phyloP scores from a whole-genome alignment of 2,329 filamentous ascomycete species.

The Scleromitrula shiraiana region DNA sequence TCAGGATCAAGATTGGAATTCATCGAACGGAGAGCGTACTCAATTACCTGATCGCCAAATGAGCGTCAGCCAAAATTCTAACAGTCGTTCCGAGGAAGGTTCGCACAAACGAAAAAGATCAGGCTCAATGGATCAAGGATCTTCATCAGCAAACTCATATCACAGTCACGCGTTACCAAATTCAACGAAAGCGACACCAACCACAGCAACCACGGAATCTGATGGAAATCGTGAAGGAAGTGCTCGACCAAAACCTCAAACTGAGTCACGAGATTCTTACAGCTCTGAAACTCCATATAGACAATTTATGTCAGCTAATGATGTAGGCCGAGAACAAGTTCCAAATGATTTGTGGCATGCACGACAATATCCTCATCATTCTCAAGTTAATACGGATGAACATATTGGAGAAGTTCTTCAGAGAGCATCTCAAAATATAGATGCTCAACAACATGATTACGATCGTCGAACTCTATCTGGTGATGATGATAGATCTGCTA shows the following conservation, averaged over 20 bases:
- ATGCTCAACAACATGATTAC: constrained; percentile 31
- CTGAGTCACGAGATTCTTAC: constrained; percentile 31
- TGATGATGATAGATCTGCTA: constrained; percentile 31
- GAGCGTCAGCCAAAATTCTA: constrained; percentile 16
- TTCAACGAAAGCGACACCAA: constrained; percentile 29
- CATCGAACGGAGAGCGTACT: constrained; percentile 21
- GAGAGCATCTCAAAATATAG: constrained; percentile 36
- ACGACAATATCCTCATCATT: constrained; percentile 34
- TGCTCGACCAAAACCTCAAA: constrained; percentile 34
- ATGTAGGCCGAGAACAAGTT: constrained; percentile 18
- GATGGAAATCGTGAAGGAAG: constrained; percentile 29
- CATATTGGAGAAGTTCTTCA: constrained; percentile 44
- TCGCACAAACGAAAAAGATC: constrained; percentile 65
- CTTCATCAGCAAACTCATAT: constrained; percentile 30
- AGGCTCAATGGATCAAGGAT: constrained; percentile 44
- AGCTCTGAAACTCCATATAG: constrained; percentile 21
- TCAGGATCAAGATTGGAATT: constrained; percentile 27
- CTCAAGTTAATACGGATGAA: constrained; percentile 40
- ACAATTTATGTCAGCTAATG: constrained; percentile 17
- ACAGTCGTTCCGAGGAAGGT: constrained; percentile 30
- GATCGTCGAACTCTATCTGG: constrained; percentile 31
- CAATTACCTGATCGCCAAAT: constrained; percentile 11
- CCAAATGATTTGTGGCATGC: constrained; percentile 23
- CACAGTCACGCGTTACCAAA: constrained; percentile 30
- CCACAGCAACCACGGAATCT: constrained; percentile 28